Evolutionary conservation across 2,329 filamentous ascomycete species (phyloP).

Genomic region (Exophiala sideris): DNA sequence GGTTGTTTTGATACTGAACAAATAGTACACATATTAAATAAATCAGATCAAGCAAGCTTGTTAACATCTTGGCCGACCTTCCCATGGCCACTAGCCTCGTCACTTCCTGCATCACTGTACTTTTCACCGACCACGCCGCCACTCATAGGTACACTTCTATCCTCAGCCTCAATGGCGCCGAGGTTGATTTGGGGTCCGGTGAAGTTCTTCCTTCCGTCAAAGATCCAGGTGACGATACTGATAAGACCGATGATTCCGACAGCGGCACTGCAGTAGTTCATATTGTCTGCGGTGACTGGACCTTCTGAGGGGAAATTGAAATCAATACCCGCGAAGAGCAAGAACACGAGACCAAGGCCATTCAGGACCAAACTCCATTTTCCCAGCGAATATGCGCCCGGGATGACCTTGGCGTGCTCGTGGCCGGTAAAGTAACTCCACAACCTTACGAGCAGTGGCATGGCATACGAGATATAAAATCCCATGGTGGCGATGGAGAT

Average conservation of each 20-base stretch:
- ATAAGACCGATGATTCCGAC: conserved; percentile 54
- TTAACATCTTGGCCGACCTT: background rate
- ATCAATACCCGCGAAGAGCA: conserved; percentile 54
- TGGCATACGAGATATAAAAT: conserved; percentile 58
- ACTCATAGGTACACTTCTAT: background rate
- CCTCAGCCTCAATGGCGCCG: conserved; percentile 8
- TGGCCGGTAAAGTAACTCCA: conserved; percentile 45
- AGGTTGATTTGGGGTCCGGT: conserved; percentile 21
- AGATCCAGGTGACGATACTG: conserved; percentile 31
- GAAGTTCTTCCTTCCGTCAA: conserved; percentile 38
- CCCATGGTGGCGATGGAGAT: conserved; percentile 57
- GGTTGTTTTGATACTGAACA: background rate
- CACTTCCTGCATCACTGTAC: background rate
- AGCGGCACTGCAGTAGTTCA: conserved; percentile 54
- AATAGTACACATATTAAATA: background rate
- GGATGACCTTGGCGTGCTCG: conserved; percentile 40
- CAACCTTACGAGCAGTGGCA: conserved; percentile 52
- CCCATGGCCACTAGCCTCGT: background rate
- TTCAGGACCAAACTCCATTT: conserved; percentile 47
- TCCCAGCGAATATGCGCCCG: conserved; percentile 43
- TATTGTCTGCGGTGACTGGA: conserved; percentile 53
- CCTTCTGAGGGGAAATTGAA: conserved; percentile 54
- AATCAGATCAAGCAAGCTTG: conserved; percentile 5
- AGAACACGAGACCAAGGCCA: conserved; percentile 49
- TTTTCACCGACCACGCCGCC: background rate